These are phyloP conservation scores for Lolium rigidum DNA, from an alignment of 176 grass and related monocot species.

Conservation along the genomic window DNA sequence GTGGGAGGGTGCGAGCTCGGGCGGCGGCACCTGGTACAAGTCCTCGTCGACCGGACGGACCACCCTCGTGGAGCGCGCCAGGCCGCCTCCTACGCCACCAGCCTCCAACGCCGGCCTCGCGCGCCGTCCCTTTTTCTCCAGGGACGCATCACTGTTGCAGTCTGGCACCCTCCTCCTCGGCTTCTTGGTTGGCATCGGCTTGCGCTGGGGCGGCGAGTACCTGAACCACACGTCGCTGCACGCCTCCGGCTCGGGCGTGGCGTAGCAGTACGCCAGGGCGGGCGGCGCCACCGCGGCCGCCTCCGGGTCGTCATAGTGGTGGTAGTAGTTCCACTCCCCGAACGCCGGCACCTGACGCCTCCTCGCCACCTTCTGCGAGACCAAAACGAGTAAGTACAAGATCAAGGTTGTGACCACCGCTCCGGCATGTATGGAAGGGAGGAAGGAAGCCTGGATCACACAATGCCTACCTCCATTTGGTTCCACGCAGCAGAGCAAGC, in stretches of 20 bases:
- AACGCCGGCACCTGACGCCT: slow-evolving; percentile 50
- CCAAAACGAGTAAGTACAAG: not conserved
- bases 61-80: slow-evolving; percentile 7
- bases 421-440: not conserved
- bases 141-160: not conserved
- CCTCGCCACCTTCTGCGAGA: slow-evolving; percentile 31
- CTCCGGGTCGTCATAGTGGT: slow-evolving; percentile 20
- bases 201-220: slow-evolving; percentile 39
- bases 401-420: not conserved
- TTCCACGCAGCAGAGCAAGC: not conserved
- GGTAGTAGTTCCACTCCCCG: slow-evolving; percentile 59
- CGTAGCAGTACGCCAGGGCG: not conserved
- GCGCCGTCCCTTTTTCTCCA: not conserved
- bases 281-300: not conserved
- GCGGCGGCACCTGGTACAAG: slow-evolving; percentile 51
- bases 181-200: slow-evolving; percentile 9
- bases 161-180: not conserved
- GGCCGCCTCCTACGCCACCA: not conserved
- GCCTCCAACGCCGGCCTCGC: not conserved
- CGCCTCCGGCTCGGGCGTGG: slow-evolving; percentile 35
- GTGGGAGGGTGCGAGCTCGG: not conserved
- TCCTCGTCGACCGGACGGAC: slow-evolving; percentile 42
- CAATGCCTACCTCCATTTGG: not conserved
- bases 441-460: not conserved
- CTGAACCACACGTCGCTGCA: slow-evolving; percentile 49